Evolutionary conservation across 2,329 filamentous ascomycete genomes (phyloP).

Genomic region (Paecilomyces sp.): DNA sequence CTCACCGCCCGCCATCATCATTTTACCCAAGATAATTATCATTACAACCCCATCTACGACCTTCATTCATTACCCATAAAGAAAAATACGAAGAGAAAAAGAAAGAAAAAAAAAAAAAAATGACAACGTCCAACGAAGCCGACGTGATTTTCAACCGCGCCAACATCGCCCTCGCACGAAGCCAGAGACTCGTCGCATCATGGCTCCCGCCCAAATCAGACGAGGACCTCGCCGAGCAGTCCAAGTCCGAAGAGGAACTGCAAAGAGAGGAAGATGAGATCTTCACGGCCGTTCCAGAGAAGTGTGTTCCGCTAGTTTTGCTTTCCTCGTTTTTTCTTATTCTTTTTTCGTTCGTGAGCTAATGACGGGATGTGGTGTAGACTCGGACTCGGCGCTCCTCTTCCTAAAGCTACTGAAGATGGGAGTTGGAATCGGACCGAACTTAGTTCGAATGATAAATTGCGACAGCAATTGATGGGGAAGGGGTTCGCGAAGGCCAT

Average conservation of each 20-base stretch:
- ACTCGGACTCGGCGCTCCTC: constrained; percentile 42
- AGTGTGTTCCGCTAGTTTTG: no score
- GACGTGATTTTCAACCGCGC: constrained; percentile 51
- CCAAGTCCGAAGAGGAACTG: constrained; percentile 38
- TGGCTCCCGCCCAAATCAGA: constrained; percentile 46
- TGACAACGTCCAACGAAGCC: constrained; percentile 35
- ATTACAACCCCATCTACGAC: no score
- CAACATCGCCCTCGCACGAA: constrained; percentile 47
- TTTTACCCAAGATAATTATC: background rate
- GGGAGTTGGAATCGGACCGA: constrained; percentile 33
- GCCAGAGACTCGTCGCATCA: constrained; percentile 48
- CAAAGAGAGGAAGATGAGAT: constrained; percentile 49
- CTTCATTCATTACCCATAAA: background rate
- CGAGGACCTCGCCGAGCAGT: constrained; percentile 28
- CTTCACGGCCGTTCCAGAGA: constrained; percentile 47
- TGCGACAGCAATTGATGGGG: constrained; percentile 40
- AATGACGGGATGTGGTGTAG: constrained; percentile 18
- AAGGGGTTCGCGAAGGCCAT: constrained; percentile 31
- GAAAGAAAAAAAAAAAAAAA: constrained; percentile 4
- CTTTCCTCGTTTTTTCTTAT: no score
- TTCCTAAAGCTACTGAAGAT: constrained; percentile 35
- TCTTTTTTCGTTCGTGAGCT: background rate
- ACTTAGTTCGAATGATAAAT: constrained; percentile 35
- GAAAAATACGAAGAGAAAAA: background rate
- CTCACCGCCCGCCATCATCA: background rate